Evolutionary conservation across 768 basidiomycete genomes (phyloP), one percentile per base, ranked within the genome.

Genomic region (Tulasnella sp.): DNA sequence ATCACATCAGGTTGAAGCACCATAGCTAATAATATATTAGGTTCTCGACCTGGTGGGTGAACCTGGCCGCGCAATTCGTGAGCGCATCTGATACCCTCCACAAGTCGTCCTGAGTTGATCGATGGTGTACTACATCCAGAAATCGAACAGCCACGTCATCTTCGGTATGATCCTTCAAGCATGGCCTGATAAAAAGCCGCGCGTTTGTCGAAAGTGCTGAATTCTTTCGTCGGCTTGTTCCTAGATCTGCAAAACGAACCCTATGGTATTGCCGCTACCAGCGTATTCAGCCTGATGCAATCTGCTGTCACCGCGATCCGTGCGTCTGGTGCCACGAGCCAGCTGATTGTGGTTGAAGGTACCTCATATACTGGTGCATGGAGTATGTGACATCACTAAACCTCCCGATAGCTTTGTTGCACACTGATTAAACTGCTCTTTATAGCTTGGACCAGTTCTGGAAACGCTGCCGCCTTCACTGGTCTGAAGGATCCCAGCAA

Each of bases 221-320:
- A n/a, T n/a, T n/a, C n/a, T 15, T 11, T 10, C 48, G 10, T 52
- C 30, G 12, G 19, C n/a, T 5, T 12, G 19, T 11, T 8, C 10
- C 12, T 50, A 59, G 81, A 76, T 65, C 67, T 81, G 62, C 78
- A 76, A 78, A 86, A 85, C 72, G 82, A 86, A 70, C 84, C 84
- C 49, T 70, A 83, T 63, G 78, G 69, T 61, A 80, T 82, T 58
- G 73, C 76, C 59, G 80, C 80, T 4, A 63, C 68, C 21, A 71
- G 71, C 29, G 80, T 79, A 24, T 77, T 77, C 66, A 64, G 72
- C 46, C 68, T 81, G 80, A 78, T 76, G 68, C 84, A 85, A 76
- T 80, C 80, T 45, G 82, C 80, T 5, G 71, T 86, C 62, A 81
- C 82, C 65, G 82, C 79, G 62, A 81, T 86, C 64, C 76, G 84